Evolutionary conservation across 2,329 filamentous ascomycete genomes (phyloP).

Genomic region (Fusarium sp.): DNA sequence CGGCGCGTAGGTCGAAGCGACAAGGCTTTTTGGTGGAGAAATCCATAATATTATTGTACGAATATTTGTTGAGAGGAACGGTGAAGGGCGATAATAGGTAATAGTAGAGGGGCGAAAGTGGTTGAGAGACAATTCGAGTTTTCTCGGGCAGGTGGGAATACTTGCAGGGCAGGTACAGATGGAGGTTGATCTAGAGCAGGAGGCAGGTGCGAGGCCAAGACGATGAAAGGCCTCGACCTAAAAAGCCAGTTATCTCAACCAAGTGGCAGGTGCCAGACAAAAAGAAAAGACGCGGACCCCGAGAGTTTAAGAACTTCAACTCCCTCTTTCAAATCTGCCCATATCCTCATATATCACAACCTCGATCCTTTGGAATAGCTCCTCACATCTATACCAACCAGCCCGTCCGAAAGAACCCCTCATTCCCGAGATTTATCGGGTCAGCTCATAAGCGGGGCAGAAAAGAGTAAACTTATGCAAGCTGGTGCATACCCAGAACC

Average conservation of each 20-base stretch:
- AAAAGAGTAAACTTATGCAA: constrained; percentile 24
- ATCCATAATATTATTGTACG: constrained; percentile 16
- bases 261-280: background rate
- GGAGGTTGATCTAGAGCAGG: constrained; percentile 4
- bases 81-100: background rate
- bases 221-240: background rate
- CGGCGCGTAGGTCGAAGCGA: constrained; percentile 15
- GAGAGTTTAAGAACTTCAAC: constrained; percentile 25
- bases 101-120: background rate
- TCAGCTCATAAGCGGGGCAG: constrained; percentile 43
- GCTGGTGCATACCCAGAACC: constrained; percentile 13
- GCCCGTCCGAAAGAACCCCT: constrained; percentile 19
- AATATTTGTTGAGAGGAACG: constrained; percentile 5
- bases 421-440: constrained; percentile 45
- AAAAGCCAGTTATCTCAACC: background rate
- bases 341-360: constrained; percentile 32
- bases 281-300: constrained; percentile 17
- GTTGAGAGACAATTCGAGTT: constrained; percentile 3
- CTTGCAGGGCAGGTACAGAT: constrained; percentile 3
- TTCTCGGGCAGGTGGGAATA: background rate
- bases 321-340: constrained; percentile 5
- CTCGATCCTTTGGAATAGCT: constrained; percentile 15
- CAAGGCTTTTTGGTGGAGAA: constrained; percentile 27
- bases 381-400: constrained; percentile 13
- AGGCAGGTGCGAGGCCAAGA: constrained; percentile 1